Percentiles rank a stretch among this genome's conserved stretches.
These are phyloP conservation scores for Pseudocercospora eumusae DNA, from an alignment of 2,329 filamentous ascomycete species.

Conservation along the genomic window DNA sequence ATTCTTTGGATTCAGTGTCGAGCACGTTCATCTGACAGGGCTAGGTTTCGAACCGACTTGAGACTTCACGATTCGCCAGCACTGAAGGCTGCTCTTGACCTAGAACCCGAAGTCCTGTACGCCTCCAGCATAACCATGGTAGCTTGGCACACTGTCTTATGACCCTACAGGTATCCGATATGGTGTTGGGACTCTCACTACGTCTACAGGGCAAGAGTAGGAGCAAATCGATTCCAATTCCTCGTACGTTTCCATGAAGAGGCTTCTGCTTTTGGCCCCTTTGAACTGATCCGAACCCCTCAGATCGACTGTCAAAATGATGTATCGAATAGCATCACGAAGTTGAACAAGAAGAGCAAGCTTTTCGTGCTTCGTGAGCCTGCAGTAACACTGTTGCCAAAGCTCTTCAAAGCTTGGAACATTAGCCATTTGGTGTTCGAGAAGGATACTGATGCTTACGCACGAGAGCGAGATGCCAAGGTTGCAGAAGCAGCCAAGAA, in stretches of 20 bases:
- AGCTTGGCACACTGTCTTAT: background rate
- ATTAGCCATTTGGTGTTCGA: constrained; percentile 78
- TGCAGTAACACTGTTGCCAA: constrained; percentile 69
- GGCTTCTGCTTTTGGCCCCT: background rate
- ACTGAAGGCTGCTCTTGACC: constrained; percentile 68
- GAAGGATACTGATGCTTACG: constrained; percentile 76
- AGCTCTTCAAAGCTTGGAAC: constrained; percentile 71
- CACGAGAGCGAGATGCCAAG: constrained; percentile 61
- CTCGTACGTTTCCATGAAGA: constrained; percentile 40
- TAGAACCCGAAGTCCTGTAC: constrained; percentile 71
- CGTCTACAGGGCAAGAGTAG: constrained; percentile 70
- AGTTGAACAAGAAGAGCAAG: constrained; percentile 69
- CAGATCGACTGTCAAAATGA: constrained; percentile 71
- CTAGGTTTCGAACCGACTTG: constrained; percentile 68
- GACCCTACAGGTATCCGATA: constrained; percentile 51
- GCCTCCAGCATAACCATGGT: background rate
- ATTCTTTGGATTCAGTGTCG: background rate
- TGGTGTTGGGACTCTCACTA: constrained; percentile 70
- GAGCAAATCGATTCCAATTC: constrained; percentile 74
- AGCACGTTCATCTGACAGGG: background rate
- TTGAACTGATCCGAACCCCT: background rate
- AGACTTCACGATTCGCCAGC: constrained; percentile 77
- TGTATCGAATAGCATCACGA: constrained; percentile 66
- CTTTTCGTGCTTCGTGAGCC: constrained; percentile 72
- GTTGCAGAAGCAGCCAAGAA: constrained; percentile 62